phyloP scores from a whole-genome alignment of 2,329 filamentous ascomycete genomes.

The Xylaria sp. region DNA sequence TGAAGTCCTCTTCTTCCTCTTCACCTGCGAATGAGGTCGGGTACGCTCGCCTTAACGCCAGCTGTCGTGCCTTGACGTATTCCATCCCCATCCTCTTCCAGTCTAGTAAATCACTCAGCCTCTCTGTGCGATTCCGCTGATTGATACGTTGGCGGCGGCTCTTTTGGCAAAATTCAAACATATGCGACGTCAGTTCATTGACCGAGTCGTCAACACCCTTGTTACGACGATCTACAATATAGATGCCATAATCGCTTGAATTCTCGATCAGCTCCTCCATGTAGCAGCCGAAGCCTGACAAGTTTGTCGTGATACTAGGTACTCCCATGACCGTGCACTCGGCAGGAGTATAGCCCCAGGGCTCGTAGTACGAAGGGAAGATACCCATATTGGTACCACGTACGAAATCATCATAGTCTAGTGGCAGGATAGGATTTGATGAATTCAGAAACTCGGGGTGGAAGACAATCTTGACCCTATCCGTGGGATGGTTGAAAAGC shows the following conservation, averaged over 20 bases:
- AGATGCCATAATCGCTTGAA: constrained; percentile 97
- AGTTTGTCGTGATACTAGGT: constrained; percentile 96
- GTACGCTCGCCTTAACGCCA: constrained; percentile 91
- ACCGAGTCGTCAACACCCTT: constrained; percentile 98
- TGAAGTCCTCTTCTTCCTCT: constrained; percentile 87
- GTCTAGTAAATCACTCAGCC: constrained; percentile 92
- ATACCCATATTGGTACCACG: constrained; percentile 95
- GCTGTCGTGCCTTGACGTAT: constrained; percentile 95
- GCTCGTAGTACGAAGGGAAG: constrained; percentile 98
- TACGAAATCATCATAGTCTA: constrained; percentile 99
- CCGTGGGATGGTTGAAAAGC: constrained; percentile 93
- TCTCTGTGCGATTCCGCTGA: constrained; percentile 95
- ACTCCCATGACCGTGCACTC: constrained; percentile 99
- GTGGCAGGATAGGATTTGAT: constrained; percentile 89
- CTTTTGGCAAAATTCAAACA: constrained; percentile 95
- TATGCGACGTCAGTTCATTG: constrained; percentile 89
- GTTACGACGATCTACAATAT: constrained; percentile 94
- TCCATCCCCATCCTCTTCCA: constrained; percentile 99
- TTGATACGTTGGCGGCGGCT: constrained; percentile 97
- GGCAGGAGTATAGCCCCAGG: constrained; percentile 98
- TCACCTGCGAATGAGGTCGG: constrained; percentile 84
- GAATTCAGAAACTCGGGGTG: constrained; percentile 98
- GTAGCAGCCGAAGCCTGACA: constrained; percentile 98
- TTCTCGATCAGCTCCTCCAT: constrained; percentile 99
- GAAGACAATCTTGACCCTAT: constrained; percentile 97